Base-by-base conservation (phyloP, 371 early-diverging fungal genomes). In the Mortierella sp. region DNA sequence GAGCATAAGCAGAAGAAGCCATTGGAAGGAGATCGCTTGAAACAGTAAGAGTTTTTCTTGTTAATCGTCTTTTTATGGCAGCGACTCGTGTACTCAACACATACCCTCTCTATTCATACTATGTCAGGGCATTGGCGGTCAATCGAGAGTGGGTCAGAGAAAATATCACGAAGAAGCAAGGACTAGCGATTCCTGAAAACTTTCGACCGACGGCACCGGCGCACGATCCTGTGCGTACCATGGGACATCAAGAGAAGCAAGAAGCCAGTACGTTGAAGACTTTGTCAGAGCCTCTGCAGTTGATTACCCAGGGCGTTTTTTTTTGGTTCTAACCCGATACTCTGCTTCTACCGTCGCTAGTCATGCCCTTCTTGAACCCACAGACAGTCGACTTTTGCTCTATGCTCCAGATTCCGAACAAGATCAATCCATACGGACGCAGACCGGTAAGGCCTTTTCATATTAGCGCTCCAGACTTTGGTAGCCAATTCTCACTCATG, bases 371-470 rank as follows among this genome's bases (percentile, higher is more conserved):
- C n/a, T 46, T 72, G 17, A 94, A 92, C 67, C 91, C 92, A 1
- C 94, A 94, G 61, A 94, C 92, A 9, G 80, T 58, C 1, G 76
- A 57, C 5, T 86, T 92, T 39, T 91, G 91, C 55, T 64, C 81
- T 12, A 66, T 83, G 54, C 64, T 92, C 25, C 86, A 83, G 31
- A 83, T 94, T 22, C 74, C 83, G 22, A 86, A 87, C 70, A 78
- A 80, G 49, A 83, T 90, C 46, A 89, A 88, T 54, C 29, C 71
- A 0, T 45, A 50, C 40, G 78, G 82, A 3, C 72, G 66, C 41
- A n/a, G n/a, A n/a, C n/a, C n/a, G n/a, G n/a, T n/a, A n/a, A n/a
- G n/a, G n/a, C n/a, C n/a, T n/a, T n/a, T n/a, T n/a, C n/a, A n/a
- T n/a, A n/a, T n/a, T n/a, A n/a, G n/a, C n/a, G n/a, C n/a, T n/a